Evolutionary conservation across 1,284 basidiomycete genomes (phyloP), one percentile per base, ranked within the genome.

Genomic region (Rhodotorula sp.): DNA sequence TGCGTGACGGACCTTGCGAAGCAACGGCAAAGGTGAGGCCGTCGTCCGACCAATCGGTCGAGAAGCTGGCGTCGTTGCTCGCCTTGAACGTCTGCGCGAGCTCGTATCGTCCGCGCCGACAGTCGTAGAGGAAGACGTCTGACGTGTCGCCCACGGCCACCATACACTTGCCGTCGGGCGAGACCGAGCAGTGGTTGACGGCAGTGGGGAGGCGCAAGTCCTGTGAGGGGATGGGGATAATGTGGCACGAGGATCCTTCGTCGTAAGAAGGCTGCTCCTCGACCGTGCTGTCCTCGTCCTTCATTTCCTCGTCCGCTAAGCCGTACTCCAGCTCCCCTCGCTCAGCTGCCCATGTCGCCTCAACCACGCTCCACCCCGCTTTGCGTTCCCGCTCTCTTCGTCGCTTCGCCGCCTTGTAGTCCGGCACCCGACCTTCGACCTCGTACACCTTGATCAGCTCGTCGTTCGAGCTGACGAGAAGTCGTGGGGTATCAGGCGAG

Each of bases 61-160:
- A 89, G 80, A 93, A 94, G n/a, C 89, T 89, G 6, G 81, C 81
- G 53, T 82, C 82, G 15, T 74, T 87, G 11, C 76, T 74, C 24
- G 76, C 80, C 11, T 63, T 49, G 59, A 78, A 76, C 13, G 65
- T 62, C 8, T 76, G 71, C 20, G 71, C 69, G 47, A 65, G 57
- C 17, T 54, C 65, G 60, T 75, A 76, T 29, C 75, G 29, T n/a
- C 56, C 36, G 27, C 22, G 9, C 82, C 85, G 44, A 32, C 90
- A 83, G 63, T 86, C 84, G 77, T 90, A 88, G 24, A 93, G 84
- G 77, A 88, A 89, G 15, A 92, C 87, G 67, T 91, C 87, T 46
- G 88, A 85, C 8, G 90, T 91, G 78, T 94, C 92, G 15, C 92
- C 92, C 0, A 92, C 91, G 0, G 89, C 90, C 1, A 94, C 84